Base-by-base conservation (phyloP, 2,329 filamentous ascomycete species). In the Ophiostoma pallidulum region DNA sequence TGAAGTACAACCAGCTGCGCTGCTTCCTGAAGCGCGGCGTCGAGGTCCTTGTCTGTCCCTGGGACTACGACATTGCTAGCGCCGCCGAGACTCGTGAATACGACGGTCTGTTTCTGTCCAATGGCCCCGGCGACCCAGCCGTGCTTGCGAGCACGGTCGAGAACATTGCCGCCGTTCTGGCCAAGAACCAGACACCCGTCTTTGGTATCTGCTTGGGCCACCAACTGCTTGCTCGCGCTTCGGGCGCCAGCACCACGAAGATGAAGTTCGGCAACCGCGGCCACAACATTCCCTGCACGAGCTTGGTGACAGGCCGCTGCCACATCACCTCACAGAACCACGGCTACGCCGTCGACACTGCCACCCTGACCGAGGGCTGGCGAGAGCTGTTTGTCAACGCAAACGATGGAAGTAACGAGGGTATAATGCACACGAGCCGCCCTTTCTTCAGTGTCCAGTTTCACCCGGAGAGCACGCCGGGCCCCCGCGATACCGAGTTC, bases 361-460 rank as follows among this genome's bases (percentile, higher is more conserved):
- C 73, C 49, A 86, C 80, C 20, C 72, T 98, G 9, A 78, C 86
- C 9, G 63, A 76, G 13, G 86, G 82, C 52, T 98, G 92, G 92
- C 79, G 84, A 58, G 92, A 97, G 68, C 78, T 97, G 9, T 98
- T 97, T 57, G 85, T 97, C 60, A 98, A 98, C 62, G 91, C 92
- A 66, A 98, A 98, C 65, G 92, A 98, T 59, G 86, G 87, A 58
- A 96, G 87, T 68, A 98, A 98, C 66, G 92, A 98, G 71, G 92
- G 92, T 68, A 96, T 98, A 62, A 84, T 90, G 66, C 89, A 97
- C 65, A 71, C 77, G 41, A 78, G 72, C 64, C 85, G 82, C 60
- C 92, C 92, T 44, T 94, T 91, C 71, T 98, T 98, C 75, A 96
- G 89, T 73, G 92, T 97, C n/a, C 92, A 98, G 64, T 98, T 98